Base-by-base conservation (phyloP, 2,329 filamentous ascomycete genomes). In the Pseudohalonectria lignicola region DNA sequence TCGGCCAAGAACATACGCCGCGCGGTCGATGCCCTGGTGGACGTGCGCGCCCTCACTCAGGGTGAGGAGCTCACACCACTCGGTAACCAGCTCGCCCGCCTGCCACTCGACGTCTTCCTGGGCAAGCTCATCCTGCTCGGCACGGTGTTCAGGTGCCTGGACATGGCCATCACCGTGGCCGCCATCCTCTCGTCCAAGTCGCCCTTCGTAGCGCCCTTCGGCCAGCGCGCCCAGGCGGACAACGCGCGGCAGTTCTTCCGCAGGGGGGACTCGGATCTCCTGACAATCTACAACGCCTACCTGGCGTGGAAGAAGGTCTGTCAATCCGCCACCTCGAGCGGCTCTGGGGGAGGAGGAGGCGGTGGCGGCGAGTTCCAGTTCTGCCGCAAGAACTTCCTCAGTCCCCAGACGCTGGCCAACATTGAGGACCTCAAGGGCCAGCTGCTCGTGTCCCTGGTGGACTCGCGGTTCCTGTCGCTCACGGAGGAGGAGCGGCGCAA, bases 371-470 rank as follows among this genome's bases (percentile, higher is more conserved):
- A 96, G 51, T 85, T 81, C 50, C 76, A 87, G 47, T 98, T 93
- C 60, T 98, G 92, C 62, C 80, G 82, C 50, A 95, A 94, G 63
- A 94, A 94, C 59, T 95, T 88, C 53, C 73, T 98, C 37, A 90
- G 81, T 43, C 73, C 82, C n/a, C 87, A 93, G 55, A 92, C 86
- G 4, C 70, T 98, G 4, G 70, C 78, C 34, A 94, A 92, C 45
- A 94, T 98, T 45, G 92, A 98, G 56, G 92, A 98, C 49, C 71
- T 96, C 38, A 98, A 96, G 59, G 83, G 84, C 6, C 92, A 98
- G 52, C 74, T 98, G 0, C 68, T 95, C 2, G 79, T 85, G 2
- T 83, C 86, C 0, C 70, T 98, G 1, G 82, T 82, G 6, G 92
- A 96, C 49, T 85, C 87, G 1, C 86, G 86, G 0, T 83, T 95